Percentiles rank a stretch among this genome's conserved stretches.
phyloP scores from a whole-genome alignment of 2,329 filamentous ascomycete genomes.

The Akanthomyces muscarius region DNA sequence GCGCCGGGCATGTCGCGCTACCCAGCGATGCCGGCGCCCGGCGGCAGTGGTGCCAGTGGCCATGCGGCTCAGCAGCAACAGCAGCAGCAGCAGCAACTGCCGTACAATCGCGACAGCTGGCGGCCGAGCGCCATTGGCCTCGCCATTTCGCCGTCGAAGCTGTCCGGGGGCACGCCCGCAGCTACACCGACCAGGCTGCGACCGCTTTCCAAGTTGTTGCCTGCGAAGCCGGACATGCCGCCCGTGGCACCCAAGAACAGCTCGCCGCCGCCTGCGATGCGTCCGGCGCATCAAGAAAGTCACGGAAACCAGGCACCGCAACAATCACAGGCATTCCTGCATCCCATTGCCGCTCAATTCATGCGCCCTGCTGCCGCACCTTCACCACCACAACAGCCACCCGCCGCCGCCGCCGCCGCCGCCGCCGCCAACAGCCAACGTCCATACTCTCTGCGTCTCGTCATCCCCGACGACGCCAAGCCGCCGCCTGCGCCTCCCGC shows the following conservation, averaged over 20 bases:
- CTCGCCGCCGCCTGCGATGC: background rate
- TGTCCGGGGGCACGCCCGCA: constrained; percentile 21
- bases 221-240: constrained; percentile 42
- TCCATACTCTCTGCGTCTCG: background rate
- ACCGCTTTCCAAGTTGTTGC: constrained; percentile 41
- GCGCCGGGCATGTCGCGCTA: constrained; percentile 12
- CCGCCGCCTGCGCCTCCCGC: background rate
- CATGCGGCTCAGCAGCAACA: constrained; percentile 5
- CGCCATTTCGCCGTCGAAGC: constrained; percentile 38
- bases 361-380: background rate
- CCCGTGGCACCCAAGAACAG: constrained; percentile 11
- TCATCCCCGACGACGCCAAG: constrained; percentile 18
- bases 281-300: background rate
- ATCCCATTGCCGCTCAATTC: constrained; percentile 20
- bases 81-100: constrained; percentile 20
- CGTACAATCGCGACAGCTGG: constrained; percentile 29
- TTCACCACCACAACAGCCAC: background rate
- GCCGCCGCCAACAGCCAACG: background rate
- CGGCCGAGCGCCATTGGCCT: constrained; percentile 41
- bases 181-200: constrained; percentile 25
- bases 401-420: background rate
- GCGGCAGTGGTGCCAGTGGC: background rate
- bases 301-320: constrained; percentile 18
- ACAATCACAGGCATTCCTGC: background rate
- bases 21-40: background rate